Percentiles rank a stretch among this genome's conserved stretches.
phyloP scores from a whole-genome alignment of 1,139 yeast species.

The Taphrina deformans region DNA sequence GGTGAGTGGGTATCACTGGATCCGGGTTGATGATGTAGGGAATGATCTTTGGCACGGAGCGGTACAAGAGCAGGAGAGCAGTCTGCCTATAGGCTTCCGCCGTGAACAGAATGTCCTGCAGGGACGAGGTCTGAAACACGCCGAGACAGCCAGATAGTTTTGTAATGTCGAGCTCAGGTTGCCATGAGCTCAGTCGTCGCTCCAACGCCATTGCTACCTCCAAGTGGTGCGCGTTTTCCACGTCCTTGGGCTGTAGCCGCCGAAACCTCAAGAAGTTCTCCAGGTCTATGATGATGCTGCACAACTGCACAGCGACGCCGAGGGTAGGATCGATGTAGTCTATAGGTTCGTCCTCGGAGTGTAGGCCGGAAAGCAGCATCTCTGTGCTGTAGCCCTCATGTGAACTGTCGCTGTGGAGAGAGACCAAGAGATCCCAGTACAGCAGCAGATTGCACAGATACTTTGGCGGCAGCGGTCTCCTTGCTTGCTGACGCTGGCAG shows the following conservation, averaged over 20 bases:
- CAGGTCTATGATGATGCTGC: conserved; percentile 20
- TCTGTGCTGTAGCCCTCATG: conserved; percentile 23
- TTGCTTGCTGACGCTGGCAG: conserved; percentile 22
- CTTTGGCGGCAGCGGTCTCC: conserved; percentile 14
- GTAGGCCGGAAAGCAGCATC: conserved; percentile 10
- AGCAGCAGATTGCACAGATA: conserved; percentile 23
- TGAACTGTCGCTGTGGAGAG: conserved; percentile 25
- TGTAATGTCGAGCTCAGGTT: conserved; percentile 16
- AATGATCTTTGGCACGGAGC: conserved; percentile 12
- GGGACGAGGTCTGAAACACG: conserved; percentile 18
- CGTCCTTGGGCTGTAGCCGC: not conserved
- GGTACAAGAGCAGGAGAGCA: conserved; percentile 18
- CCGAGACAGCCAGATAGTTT: conserved; percentile 12
- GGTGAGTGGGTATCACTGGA: not conserved
- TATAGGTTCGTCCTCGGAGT: conserved; percentile 21
- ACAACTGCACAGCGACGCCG: conserved; percentile 14
- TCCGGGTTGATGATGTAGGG: not conserved
- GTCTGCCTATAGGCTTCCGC: conserved; percentile 31
- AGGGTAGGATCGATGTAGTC: conserved; percentile 28
- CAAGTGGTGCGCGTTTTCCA: not conserved
- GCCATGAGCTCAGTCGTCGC: conserved; percentile 18
- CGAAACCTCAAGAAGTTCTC: conserved; percentile 20
- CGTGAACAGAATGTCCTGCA: conserved; percentile 27
- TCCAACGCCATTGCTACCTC: conserved; percentile 8
- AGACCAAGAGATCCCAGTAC: conserved; percentile 28